Evolutionary conservation across 2,329 filamentous ascomycete species (phyloP).

Genomic region (Fusarium tupiense): DNA sequence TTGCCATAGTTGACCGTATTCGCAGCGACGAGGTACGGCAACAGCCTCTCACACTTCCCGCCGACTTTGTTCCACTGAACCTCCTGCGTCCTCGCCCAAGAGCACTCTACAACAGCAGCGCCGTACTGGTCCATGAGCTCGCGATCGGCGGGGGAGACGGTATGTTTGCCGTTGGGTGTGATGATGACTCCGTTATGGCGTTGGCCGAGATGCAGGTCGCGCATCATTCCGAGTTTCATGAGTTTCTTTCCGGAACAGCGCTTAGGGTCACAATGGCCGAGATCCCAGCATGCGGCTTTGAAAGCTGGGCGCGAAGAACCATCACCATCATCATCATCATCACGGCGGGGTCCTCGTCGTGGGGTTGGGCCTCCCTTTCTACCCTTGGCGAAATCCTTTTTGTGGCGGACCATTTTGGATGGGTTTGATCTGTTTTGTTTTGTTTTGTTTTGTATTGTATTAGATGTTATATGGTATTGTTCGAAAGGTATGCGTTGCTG

Average conservation of each 20-base stretch:
- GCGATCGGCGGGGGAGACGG: conserved; percentile 84
- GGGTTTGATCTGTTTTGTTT: no score
- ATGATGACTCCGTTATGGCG: conserved; percentile 93
- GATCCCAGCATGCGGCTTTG: conserved; percentile 97
- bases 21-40: conserved; percentile 95
- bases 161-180: conserved; percentile 89
- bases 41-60: conserved; percentile 87
- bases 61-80: conserved; percentile 92
- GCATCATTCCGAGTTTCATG: conserved; percentile 92
- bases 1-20: conserved; percentile 98
- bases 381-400: conserved; percentile 83
- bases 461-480: not conserved
- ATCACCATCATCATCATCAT: conserved; percentile 50
- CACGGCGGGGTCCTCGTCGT: conserved; percentile 60
- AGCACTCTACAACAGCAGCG: conserved; percentile 95
- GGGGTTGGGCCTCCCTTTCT: conserved; percentile 71
- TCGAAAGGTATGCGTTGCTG: not conserved
- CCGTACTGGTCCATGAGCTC: conserved; percentile 87
- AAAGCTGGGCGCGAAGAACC: conserved; percentile 63
- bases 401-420: conserved; percentile 85
- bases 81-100: conserved; percentile 92
- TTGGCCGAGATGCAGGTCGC: conserved; percentile 89
- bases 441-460: not conserved
- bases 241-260: conserved; percentile 95
- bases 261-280: conserved; percentile 97